phyloP scores from a whole-genome alignment of 2,329 filamentous ascomycete species.

The Monosporascus sp. region DNA sequence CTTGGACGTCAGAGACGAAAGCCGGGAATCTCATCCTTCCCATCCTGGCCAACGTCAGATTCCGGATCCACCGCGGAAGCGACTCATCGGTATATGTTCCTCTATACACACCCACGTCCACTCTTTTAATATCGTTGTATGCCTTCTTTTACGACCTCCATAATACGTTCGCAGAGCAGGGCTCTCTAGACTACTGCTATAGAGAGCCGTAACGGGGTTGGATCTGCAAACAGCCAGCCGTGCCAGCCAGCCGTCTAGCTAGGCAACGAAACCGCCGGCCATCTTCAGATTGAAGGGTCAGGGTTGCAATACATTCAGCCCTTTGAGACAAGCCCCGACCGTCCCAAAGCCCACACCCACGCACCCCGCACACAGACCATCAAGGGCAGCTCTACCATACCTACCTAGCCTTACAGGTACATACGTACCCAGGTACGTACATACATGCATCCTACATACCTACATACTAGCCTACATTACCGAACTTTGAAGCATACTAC shows the following conservation, averaged over 20 bases:
- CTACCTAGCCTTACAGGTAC: background rate
- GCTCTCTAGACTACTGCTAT: background rate
- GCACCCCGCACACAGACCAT: no score
- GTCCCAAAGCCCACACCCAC: background rate
- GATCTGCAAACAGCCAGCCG: background rate
- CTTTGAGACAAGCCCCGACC: background rate
- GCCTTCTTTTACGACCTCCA: no score
- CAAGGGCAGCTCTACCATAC: background rate
- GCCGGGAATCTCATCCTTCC: background rate
- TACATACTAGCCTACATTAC: background rate
- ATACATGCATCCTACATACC: background rate
- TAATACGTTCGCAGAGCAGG: no score
- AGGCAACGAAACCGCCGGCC: background rate
- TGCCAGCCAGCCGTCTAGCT: background rate
- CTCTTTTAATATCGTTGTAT: no score
- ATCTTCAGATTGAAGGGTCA: background rate
- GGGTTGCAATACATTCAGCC: background rate
- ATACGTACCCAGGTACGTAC: background rate
- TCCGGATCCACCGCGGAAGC: background rate
- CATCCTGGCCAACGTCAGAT: background rate
- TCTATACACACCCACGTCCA: no score
- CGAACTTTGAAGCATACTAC: background rate
- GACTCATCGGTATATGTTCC: background rate
- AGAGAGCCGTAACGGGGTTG: background rate
- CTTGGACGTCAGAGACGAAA: no score